Conservation (phyloP, 2,329 filamentous ascomycete species). For the Calonectria montana region DNA sequence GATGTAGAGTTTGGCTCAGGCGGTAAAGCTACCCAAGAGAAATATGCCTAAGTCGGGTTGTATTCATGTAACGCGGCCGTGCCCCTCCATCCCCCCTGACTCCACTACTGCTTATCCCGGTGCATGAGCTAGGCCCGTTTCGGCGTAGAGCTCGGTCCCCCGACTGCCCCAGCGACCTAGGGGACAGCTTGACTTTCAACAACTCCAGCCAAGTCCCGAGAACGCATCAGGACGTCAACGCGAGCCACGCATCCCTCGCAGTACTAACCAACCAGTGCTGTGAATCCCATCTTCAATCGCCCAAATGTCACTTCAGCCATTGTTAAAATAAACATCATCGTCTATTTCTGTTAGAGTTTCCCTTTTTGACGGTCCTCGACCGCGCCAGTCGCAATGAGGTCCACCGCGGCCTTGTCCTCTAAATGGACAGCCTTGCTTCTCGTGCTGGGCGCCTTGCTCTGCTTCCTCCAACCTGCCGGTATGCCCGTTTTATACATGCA, state of each 20-base stretch:
- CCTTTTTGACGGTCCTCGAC: conserved; percentile 27
- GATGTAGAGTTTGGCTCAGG: conserved; percentile 7
- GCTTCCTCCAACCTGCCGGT: conserved; percentile 74
- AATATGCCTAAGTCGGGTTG: conserved; percentile 32
- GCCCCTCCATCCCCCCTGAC: conserved; percentile 35
- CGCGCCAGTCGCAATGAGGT: conserved; percentile 59
- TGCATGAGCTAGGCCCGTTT: conserved; percentile 36
- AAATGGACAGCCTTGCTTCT: conserved; percentile 75
- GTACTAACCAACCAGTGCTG: conserved; percentile 13
- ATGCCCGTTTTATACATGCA: conserved; percentile 43
- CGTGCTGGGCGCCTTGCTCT: conserved; percentile 68
- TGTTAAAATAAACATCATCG: not conserved
- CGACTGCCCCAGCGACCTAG: conserved; percentile 22
- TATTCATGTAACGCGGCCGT: conserved; percentile 36
- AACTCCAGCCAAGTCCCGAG: conserved; percentile 38
- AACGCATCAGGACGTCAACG: conserved; percentile 29
- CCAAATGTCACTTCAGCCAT: conserved; percentile 13
- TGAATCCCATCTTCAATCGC: conserved; percentile 13
- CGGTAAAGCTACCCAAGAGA: conserved; percentile 14
- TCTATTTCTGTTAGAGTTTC: conserved; percentile 21
- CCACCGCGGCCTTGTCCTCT: conserved; percentile 61
- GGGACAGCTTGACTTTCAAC: conserved; percentile 46
- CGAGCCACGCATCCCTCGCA: conserved; percentile 20
- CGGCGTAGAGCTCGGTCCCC: conserved; percentile 35
- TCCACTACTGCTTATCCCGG: conserved; percentile 35